Evolutionary conservation across 257 asterid species (phyloP).

Genomic region (Lantana camara): DNA sequence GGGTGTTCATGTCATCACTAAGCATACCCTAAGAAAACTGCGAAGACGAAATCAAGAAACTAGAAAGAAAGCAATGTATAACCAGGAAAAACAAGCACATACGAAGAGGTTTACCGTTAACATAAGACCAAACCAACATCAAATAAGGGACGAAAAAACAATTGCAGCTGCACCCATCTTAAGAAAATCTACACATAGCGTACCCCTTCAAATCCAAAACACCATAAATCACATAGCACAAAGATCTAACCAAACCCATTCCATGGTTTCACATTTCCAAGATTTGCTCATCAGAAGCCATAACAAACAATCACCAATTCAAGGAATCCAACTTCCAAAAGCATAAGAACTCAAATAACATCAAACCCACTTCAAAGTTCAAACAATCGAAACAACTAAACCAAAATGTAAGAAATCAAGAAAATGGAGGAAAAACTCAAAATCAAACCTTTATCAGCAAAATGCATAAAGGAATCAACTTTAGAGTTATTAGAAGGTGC

Average conservation of each 20-base stretch:
- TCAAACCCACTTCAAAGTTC: too few species aligned
- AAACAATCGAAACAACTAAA: too few species aligned
- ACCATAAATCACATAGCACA: slow-evolving; percentile 2
- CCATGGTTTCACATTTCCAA: background rate
- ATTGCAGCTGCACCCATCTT: slow-evolving; percentile 8
- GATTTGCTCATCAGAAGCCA: background rate
- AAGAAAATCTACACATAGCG: background rate
- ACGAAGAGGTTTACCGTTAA: too few species aligned
- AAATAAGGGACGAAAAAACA: background rate
- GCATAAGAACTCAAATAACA: background rate
- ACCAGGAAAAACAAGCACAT: slow-evolving; percentile 1
- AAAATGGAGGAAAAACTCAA: background rate
- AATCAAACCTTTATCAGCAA: slow-evolving; percentile 70
- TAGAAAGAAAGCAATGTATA: background rate
- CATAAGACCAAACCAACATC: too few species aligned
- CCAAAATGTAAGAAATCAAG: too few species aligned
- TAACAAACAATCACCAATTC: background rate
- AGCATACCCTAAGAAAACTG: background rate
- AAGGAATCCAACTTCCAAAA: background rate
- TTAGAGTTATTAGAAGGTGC: slow-evolving; percentile 40
- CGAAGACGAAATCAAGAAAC: background rate
- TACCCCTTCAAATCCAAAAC: slow-evolving; percentile 7
- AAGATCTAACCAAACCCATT: background rate
- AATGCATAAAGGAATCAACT: slow-evolving; percentile 80
- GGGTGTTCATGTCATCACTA: too few species aligned